Evolutionary conservation across 768 basidiomycete species (phyloP).

Genomic region (Collybiopsis luxurians): DNA sequence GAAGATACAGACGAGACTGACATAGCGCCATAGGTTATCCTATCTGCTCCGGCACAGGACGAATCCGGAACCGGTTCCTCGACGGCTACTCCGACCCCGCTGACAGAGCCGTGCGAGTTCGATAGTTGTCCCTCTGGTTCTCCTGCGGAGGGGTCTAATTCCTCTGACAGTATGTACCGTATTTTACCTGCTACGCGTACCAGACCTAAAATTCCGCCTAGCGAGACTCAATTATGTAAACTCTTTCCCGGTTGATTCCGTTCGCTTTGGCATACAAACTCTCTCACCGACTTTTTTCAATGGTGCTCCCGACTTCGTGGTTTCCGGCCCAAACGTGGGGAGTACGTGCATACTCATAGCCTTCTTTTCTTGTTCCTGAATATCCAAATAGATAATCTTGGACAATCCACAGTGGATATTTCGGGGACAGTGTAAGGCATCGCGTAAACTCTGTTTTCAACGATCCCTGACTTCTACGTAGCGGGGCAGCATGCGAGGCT

Average conservation of each 20-base stretch:
- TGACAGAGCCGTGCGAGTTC: slow-evolving; percentile 37
- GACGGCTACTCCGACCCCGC: slow-evolving; percentile 27
- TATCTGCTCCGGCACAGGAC: slow-evolving; percentile 45
- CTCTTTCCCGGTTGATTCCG: slow-evolving; percentile 35
- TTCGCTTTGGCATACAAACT: slow-evolving; percentile 42
- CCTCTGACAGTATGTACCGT: slow-evolving; percentile 28
- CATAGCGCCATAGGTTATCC: slow-evolving; percentile 28
- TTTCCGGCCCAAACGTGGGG: slow-evolving; percentile 46
- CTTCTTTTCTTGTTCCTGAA: no score
- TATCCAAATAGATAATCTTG: slow-evolving; percentile 3
- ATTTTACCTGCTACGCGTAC: no score
- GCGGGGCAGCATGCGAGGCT: slow-evolving; percentile 50
- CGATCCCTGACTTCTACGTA: slow-evolving; percentile 14
- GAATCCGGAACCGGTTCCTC: slow-evolving; percentile 45
- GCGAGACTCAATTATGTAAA: slow-evolving; percentile 36
- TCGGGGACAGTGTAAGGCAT: slow-evolving; percentile 41
- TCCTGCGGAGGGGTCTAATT: slow-evolving; percentile 39
- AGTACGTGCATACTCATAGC: slow-evolving; percentile 21
- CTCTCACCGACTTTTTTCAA: slow-evolving; percentile 39
- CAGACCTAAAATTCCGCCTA: slow-evolving; percentile 4
- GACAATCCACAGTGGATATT: slow-evolving; percentile 18
- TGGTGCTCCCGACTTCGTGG: slow-evolving; percentile 39
- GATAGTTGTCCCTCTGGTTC: slow-evolving; percentile 39
- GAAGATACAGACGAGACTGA: neutral
- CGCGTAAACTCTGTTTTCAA: neutral